Conservation (phyloP, 805 yeast genomes). For the Kodamaea kakaduensis region DNA sequence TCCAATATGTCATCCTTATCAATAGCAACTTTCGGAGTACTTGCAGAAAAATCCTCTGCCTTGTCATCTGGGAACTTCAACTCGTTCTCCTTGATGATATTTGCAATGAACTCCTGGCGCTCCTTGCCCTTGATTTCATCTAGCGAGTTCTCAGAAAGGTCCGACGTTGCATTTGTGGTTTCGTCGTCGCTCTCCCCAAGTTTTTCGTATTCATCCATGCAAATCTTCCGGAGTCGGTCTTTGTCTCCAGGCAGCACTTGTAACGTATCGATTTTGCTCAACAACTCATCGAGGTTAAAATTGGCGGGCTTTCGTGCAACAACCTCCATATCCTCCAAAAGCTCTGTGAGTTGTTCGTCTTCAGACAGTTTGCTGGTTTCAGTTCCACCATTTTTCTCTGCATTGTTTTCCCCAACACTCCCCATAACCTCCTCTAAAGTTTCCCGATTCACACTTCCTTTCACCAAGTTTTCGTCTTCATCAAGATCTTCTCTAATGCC, state of each 20-base stretch:
- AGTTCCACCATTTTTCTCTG: no score
- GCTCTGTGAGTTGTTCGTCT: slow-evolving; percentile 23
- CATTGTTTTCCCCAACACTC: no score
- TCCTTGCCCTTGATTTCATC: slow-evolving; percentile 9
- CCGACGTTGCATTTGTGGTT: slow-evolving; percentile 7
- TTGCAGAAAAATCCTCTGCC: slow-evolving; percentile 5
- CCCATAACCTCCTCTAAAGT: slow-evolving; percentile 7
- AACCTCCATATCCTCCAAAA: slow-evolving; percentile 35
- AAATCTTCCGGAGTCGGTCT: slow-evolving; percentile 20
- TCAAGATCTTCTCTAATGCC: slow-evolving; percentile 78
- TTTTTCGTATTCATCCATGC: slow-evolving; percentile 18
- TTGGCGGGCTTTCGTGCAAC: slow-evolving; percentile 28
- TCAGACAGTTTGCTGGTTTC: not conserved
- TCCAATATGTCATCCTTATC: slow-evolving; percentile 47
- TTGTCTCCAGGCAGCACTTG: slow-evolving; percentile 28
- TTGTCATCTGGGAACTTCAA: slow-evolving; percentile 4
- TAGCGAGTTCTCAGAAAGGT: slow-evolving; percentile 9
- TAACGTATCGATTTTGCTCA: slow-evolving; percentile 25
- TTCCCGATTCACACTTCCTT: slow-evolving; percentile 22
- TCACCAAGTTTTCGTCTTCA: slow-evolving; percentile 69
- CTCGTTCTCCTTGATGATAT: slow-evolving; percentile 15
- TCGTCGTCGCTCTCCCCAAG: slow-evolving; percentile 9
- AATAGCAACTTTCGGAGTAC: slow-evolving; percentile 23
- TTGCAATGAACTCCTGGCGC: slow-evolving; percentile 13
- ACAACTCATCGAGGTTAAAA: slow-evolving; percentile 18